Evolutionary conservation across 1,139 yeast genomes (phyloP).

Genomic region (Candida albicans): DNA sequence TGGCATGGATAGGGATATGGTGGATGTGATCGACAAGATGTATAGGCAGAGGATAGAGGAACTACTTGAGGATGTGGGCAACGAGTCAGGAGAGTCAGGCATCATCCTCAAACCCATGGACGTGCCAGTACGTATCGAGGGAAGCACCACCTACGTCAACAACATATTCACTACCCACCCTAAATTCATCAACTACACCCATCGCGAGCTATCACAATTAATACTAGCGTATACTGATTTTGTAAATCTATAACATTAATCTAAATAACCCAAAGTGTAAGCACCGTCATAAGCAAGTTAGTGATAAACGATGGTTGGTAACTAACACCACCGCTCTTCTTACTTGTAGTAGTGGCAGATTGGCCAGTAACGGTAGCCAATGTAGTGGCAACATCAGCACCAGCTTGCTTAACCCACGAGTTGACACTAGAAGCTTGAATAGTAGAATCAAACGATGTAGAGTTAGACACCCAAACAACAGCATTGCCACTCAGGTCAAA

Average conservation of each 20-base stretch:
- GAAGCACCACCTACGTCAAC: conserved; percentile 4
- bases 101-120: conserved; percentile 10
- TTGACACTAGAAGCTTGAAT: conserved; percentile 34
- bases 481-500: conserved; percentile 62
- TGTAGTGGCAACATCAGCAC: conserved; percentile 19
- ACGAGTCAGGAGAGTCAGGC: conserved; percentile 7
- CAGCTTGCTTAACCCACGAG: conserved; percentile 25
- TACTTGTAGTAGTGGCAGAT: conserved; percentile 17
- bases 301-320: conserved; percentile 18
- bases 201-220: conserved; percentile 10
- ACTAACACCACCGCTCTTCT: conserved; percentile 21
- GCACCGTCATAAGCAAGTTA: conserved; percentile 16
- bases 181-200: conserved; percentile 7
- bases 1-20: conserved; percentile 16
- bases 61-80: conserved; percentile 6
- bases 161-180: conserved; percentile 3
- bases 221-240: conserved; percentile 9
- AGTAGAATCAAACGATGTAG: conserved; percentile 46
- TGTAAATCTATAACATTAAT: conserved; percentile 2
- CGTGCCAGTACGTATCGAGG: not conserved
- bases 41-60: conserved; percentile 16
- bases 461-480: conserved; percentile 60
- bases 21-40: conserved; percentile 12
- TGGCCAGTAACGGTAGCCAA: conserved; percentile 25
- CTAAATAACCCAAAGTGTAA: conserved; percentile 18